Evolutionary conservation across 2,329 filamentous ascomycete genomes (phyloP).

Genomic region (Diaporthe sp.): DNA sequence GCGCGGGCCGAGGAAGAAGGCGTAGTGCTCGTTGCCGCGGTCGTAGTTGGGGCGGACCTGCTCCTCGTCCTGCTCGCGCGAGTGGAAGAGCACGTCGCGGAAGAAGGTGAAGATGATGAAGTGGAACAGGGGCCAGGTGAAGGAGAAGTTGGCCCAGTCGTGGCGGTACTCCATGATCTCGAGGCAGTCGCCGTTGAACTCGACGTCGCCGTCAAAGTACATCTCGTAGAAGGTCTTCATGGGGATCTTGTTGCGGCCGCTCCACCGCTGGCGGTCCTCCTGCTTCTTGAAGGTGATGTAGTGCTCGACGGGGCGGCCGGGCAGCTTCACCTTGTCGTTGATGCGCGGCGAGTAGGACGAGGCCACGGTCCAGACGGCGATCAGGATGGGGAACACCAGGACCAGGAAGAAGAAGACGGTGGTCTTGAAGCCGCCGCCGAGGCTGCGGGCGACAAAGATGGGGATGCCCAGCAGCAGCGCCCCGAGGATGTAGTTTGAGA

Average conservation of each 20-base stretch:
- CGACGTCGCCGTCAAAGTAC: constrained; percentile 95
- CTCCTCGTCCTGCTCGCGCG: constrained; percentile 93
- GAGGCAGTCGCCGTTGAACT: constrained; percentile 93
- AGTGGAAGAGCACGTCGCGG: constrained; percentile 92
- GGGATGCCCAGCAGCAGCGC: constrained; percentile 79
- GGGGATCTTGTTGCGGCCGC: constrained; percentile 83
- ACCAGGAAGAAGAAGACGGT: constrained; percentile 88
- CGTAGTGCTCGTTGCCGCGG: constrained; percentile 97
- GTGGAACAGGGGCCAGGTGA: constrained; percentile 87
- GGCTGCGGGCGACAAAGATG: constrained; percentile 83
- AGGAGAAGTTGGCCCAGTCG: constrained; percentile 95
- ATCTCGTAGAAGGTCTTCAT: constrained; percentile 97
- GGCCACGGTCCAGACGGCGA: constrained; percentile 83
- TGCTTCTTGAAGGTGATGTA: constrained; percentile 86
- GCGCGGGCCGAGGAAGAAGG: constrained; percentile 96
- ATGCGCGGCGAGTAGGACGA: constrained; percentile 88
- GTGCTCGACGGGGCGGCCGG: constrained; percentile 89
- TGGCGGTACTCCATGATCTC: constrained; percentile 94
- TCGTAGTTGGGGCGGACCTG: constrained; percentile 98
- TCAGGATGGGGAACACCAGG: constrained; percentile 83
- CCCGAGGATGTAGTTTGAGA: constrained; percentile 86
- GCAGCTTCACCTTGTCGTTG: constrained; percentile 91
- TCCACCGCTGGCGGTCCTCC: constrained; percentile 74
- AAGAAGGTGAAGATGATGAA: constrained; percentile 90
- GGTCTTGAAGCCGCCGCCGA: constrained; percentile 89